A percentile compares a stretch with the other conserved stretches of the same genome.
Evolutionary conservation across 352 stramenopile species (phyloP).

Genomic region (Phytophthora sp.): DNA sequence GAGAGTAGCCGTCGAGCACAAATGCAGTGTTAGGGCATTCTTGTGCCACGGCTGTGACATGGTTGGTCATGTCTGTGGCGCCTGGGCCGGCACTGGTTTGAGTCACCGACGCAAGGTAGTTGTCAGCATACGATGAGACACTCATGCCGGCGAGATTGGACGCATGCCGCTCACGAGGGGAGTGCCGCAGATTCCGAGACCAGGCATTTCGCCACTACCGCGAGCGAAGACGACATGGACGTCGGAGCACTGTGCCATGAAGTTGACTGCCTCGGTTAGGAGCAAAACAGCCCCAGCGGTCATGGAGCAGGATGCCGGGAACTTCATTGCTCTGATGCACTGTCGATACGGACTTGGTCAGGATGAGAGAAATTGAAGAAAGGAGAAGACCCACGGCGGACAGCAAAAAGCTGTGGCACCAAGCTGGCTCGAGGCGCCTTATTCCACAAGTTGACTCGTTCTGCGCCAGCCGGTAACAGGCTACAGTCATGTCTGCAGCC

Average conservation of each 20-base stretch:
- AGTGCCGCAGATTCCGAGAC: constrained; percentile 31
- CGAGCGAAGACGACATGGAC: constrained; percentile 29
- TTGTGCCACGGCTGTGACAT: constrained; percentile 21
- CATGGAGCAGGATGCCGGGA: background rate
- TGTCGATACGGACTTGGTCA: background rate
- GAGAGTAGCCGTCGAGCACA: constrained; percentile 35
- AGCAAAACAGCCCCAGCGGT: background rate
- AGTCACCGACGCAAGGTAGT: constrained; percentile 26
- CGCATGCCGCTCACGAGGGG: constrained; percentile 27
- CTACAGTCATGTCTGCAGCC: constrained; percentile 4
- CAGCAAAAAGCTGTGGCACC: constrained; percentile 1
- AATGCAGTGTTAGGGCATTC: constrained; percentile 37
- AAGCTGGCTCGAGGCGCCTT: background rate
- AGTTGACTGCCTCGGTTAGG: background rate
- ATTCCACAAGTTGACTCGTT: constrained; percentile 1
- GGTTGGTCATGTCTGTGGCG: constrained; percentile 39
- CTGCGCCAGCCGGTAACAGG: background rate
- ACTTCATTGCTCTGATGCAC: constrained; percentile 10
- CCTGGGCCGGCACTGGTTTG: constrained; percentile 35
- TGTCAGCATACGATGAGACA: constrained; percentile 35
- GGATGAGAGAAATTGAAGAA: constrained; percentile 6
- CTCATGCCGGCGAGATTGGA: constrained; percentile 23
- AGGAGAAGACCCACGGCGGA: background rate
- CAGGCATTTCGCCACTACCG: constrained; percentile 26
- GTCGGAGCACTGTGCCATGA: constrained; percentile 18